Conservation (phyloP, 495 filamentous ascomycete genomes). For the Chaetomidium leptoderma region DNA sequence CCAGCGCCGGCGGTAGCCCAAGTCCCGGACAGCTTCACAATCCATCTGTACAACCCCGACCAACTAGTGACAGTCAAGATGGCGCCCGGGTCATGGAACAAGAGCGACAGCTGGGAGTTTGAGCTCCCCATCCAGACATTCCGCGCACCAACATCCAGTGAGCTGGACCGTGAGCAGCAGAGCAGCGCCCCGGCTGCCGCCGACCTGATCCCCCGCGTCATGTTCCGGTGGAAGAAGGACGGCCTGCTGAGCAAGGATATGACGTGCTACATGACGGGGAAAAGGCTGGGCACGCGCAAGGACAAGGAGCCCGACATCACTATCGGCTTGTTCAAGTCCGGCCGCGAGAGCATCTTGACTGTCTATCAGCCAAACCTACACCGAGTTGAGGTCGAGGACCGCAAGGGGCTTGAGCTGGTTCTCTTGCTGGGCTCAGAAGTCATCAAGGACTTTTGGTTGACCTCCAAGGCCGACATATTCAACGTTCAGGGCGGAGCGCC, state of each 20-base stretch:
- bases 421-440: conserved; percentile 76
- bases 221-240: conserved; percentile 90
- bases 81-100: conserved; percentile 70
- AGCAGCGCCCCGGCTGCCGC: conserved; percentile 62
- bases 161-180: conserved; percentile 68
- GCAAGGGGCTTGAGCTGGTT: conserved; percentile 87
- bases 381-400: conserved; percentile 87
- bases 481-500: conserved; percentile 55
- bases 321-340: conserved; percentile 68
- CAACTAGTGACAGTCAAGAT: conserved; percentile 69
- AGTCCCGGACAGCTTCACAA: conserved; percentile 69
- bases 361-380: conserved; percentile 90
- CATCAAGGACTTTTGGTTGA: conserved; percentile 82
- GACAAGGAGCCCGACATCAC: conserved; percentile 92
- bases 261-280: conserved; percentile 75
- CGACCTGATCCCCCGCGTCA: conserved; percentile 69
- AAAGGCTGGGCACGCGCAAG: conserved; percentile 65
- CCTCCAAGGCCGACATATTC: conserved; percentile 65
- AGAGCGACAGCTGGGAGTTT: conserved; percentile 80
- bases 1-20: conserved; percentile 70
- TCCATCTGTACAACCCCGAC: conserved; percentile 94
- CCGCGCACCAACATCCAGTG: conserved; percentile 67
- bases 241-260: conserved; percentile 76
- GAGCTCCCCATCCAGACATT: conserved; percentile 87
- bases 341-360: conserved; percentile 54